These are phyloP conservation scores for Tritrichomonas foetus DNA, from an alignment of 208 protist species.

Conservation along the genomic window DNA sequence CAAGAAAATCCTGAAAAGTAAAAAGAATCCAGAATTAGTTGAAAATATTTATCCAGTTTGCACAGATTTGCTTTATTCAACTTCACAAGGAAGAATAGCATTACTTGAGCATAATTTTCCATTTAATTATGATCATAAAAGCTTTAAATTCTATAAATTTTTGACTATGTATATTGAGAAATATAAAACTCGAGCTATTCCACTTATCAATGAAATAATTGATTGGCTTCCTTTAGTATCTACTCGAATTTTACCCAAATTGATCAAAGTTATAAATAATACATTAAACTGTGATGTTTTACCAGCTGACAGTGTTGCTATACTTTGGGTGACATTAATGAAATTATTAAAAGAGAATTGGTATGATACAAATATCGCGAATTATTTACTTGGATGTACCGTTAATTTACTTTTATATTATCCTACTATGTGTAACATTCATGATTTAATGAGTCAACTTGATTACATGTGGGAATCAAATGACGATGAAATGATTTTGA, in stretches of 20 bases:
- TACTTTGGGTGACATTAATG: background rate
- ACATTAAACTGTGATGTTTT: background rate
- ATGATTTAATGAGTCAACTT: background rate
- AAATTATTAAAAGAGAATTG: background rate
- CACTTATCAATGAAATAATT: background rate
- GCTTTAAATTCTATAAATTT: background rate
- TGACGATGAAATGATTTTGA: no score
- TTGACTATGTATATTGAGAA: background rate
- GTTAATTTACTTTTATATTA: background rate
- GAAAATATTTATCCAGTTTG: background rate
- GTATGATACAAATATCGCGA: background rate
- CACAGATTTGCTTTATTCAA: background rate
- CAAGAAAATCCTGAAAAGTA: background rate
- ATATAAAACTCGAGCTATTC: background rate
- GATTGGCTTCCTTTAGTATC: background rate
- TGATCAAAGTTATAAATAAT: background rate
- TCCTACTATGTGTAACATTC: background rate
- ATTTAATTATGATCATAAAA: background rate
- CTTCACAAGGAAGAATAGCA: background rate
- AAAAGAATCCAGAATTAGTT: no score
- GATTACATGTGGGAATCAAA: no score
- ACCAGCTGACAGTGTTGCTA: background rate
- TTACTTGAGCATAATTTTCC: background rate
- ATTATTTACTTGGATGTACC: background rate
- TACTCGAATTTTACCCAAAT: background rate